Conservation (phyloP, 306 rosid species). For the Datisca glomerata region DNA sequence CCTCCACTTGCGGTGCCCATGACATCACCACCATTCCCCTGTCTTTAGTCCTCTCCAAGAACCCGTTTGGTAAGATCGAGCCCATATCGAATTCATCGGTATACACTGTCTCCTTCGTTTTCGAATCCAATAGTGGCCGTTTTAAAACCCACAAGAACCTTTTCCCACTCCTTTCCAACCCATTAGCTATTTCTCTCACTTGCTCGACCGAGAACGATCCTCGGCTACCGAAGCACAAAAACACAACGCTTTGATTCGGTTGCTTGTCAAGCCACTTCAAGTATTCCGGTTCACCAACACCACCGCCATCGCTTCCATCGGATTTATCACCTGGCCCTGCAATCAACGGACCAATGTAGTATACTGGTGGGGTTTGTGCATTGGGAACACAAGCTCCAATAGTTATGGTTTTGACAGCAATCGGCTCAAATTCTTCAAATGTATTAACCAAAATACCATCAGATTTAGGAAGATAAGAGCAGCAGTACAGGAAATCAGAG, state of each 20-base stretch:
- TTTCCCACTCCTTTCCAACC: constrained; percentile 16
- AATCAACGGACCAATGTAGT: constrained; percentile 11
- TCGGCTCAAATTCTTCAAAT: constrained; percentile 11
- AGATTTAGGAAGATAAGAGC: constrained; percentile 4
- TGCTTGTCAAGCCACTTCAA: constrained; percentile 18
- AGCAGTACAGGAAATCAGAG: constrained; percentile 4
- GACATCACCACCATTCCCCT: constrained; percentile 29
- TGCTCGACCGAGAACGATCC: constrained; percentile 10
- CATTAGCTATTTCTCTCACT: constrained; percentile 15
- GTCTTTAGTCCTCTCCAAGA: constrained; percentile 18
- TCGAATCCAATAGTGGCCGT: constrained; percentile 9
- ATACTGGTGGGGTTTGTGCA: constrained; percentile 7
- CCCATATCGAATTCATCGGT: neutral
- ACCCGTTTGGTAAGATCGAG: constrained; percentile 16
- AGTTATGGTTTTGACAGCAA: neutral
- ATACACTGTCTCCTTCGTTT: neutral
- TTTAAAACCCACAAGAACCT: constrained; percentile 16
- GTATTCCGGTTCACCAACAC: neutral
- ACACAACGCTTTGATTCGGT: constrained; percentile 15
- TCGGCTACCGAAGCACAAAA: constrained; percentile 18
- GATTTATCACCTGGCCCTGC: neutral
- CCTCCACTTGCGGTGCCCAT: constrained; percentile 27
- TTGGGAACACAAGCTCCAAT: constrained; percentile 11
- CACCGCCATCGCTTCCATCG: neutral
- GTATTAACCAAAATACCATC: constrained; percentile 14